Evolutionary conservation across 225 moss, liverwort and hornwort genomes (phyloP), one percentile per base, ranked within the genome.

Genomic region (Climacium dendroides): DNA sequence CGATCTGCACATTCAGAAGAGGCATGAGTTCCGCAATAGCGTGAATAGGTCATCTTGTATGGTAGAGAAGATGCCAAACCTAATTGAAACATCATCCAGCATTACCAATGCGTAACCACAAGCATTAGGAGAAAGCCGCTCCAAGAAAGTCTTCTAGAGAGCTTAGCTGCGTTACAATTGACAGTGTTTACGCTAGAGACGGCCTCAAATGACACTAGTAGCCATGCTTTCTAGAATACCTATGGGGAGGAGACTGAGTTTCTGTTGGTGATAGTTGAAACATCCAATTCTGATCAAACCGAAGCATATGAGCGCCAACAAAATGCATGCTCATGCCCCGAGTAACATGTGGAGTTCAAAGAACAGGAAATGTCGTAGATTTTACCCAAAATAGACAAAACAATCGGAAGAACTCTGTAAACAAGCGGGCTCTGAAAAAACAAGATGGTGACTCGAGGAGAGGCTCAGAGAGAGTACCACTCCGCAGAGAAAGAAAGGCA

Each of bases 401-500:
- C 8, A n/a, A 70, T 54, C 37, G 70, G 53, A 69, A 88, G 22
- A 77, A 74, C 54, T 45, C 61, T 54, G n/a, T 20, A 58, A 61
- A 29, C 20, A 66, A 74, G 74, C 45, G 55, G 20, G 57, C 32
- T 58, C 43, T 72, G 72, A 82, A 81, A 59, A 54, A 74, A 62
- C 39, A 72, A 85, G 72, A 63, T 47, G 30, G 43, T 37, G 57
- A 62, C 54, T 81, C 45, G 32, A 86, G 73, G 35, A 59, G 78
- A 86, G 79, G 81, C 63, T 82, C 62, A 52, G 61, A 87, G 83
- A 41, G 24, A 81, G 23, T 92, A 96, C 95, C 87, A 93, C 94
- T 90, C 89, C 96, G 85, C 94, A 96, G 41, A 98, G 89, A 80
- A 96, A 96, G 83, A 96, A 98, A 39, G 96, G 96, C 65, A 92